Evolutionary conservation across 176 grass and related monocot species (phyloP).

Genomic region (Neostapfia colusana): DNA sequence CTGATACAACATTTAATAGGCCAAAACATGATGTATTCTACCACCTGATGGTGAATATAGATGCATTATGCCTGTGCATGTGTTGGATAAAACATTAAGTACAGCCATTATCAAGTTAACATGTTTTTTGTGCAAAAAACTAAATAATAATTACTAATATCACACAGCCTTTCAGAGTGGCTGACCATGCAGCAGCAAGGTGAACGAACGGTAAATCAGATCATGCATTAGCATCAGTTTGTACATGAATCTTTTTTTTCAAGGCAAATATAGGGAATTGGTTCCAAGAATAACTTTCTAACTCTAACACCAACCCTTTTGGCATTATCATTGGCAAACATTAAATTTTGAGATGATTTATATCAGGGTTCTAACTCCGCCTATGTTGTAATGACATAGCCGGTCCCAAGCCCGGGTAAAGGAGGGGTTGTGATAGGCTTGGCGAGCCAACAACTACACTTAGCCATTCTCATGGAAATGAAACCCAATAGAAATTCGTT

Average conservation of each 20-base stretch:
- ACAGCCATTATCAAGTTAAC: background rate
- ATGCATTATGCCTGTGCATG: background rate
- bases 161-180: background rate
- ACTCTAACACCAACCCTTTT: background rate
- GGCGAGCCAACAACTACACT: too few species aligned
- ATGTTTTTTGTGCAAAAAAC: background rate
- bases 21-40: background rate
- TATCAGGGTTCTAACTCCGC: too few species aligned
- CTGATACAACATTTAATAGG: background rate
- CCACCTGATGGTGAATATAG: background rate
- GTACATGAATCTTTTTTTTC: background rate
- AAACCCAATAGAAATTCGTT: too few species aligned
- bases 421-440: too few species aligned
- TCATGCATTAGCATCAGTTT: background rate
- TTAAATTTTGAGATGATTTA: background rate
- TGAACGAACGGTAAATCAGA: background rate
- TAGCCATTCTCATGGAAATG: too few species aligned
- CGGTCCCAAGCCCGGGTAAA: too few species aligned
- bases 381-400: too few species aligned
- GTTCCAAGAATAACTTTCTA: conserved; percentile 7
- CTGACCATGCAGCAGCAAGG: conserved; percentile 15
- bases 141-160: too few species aligned
- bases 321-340: background rate
- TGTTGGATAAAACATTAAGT: background rate
- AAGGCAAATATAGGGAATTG: background rate